These are phyloP conservation scores for Metschnikowia henanensis DNA, from an alignment of 805 yeast species.

Conservation along the genomic window DNA sequence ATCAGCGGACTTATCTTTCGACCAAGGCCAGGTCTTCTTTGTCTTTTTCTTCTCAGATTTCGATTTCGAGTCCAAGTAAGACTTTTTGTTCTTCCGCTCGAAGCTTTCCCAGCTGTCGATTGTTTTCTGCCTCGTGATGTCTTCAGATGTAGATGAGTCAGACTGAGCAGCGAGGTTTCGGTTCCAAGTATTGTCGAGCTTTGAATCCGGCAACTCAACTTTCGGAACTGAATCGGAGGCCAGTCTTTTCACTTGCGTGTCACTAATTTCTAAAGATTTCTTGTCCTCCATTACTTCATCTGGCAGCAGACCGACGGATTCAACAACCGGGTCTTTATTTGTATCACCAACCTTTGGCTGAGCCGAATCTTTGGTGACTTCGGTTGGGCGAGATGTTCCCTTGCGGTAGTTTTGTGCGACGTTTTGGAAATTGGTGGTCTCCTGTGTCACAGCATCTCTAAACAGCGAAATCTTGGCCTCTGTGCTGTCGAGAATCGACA, in stretches of 20 bases:
- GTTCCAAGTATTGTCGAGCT: too few relatives aligned
- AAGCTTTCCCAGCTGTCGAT: neutral
- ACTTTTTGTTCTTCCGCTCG: neutral
- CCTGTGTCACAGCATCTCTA: slow-evolving; percentile 4
- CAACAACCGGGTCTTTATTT: too few relatives aligned
- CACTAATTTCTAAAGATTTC: too few relatives aligned
- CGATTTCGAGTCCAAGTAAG: neutral
- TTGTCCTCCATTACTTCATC: too few relatives aligned
- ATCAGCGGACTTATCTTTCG: slow-evolving; percentile 22
- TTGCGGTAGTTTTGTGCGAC: neutral
- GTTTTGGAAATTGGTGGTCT: neutral
- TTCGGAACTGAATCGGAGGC: too few relatives aligned
- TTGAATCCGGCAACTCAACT: too few relatives aligned
- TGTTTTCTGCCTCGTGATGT: slow-evolving; percentile 1
- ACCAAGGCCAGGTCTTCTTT: slow-evolving; percentile 45
- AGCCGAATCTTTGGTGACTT: neutral
- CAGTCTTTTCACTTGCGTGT: too few relatives aligned
- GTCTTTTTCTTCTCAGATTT: slow-evolving; percentile 22
- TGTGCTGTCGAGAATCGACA: slow-evolving; percentile 2
- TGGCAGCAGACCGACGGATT: too few relatives aligned
- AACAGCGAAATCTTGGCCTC: neutral
- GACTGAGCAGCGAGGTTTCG: too few relatives aligned
- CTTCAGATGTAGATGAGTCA: neutral
- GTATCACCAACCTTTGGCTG: too few relatives aligned
- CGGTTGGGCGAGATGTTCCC: neutral